Base-by-base conservation (phyloP, 1,284 basidiomycete genomes). In the Exsudoporus floridanus region DNA sequence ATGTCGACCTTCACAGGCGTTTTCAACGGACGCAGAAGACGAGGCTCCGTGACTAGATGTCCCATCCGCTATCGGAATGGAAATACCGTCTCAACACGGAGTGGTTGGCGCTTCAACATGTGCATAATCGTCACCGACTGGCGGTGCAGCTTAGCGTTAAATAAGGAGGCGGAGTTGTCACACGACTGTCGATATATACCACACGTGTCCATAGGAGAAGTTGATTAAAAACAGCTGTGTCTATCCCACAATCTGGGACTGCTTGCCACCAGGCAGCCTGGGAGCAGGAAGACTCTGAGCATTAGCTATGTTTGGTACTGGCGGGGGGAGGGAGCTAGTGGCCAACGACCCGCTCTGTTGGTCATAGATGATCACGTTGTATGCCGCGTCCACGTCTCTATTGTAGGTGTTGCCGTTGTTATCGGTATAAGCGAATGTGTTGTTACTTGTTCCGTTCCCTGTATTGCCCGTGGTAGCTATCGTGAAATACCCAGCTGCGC, bases 371-470 rank as follows among this genome's bases (percentile, higher is more conserved):
- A 90, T 86, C 58, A 76, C 76, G 62, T 84, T 80, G 59, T 79
- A 72, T 8, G 76, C 77, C 2, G 84, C 82, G 53, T 81, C 75
- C 49, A 91, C 86, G 28, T 74, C 62, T 49, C 87, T 75, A 46
- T 71, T 68, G 66, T 78, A 90, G 0, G 85, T 86, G 67, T 89
- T 85, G 41, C 82, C 83, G 9, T 67, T 66, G 21, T 64, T 58
- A 64, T 90, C 86, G 10, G 65, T 57, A 61, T 90, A 91, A 40
- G 65, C 70, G 68, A 90, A 83, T 9, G 77, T 79, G 66, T 90
- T 89, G 66, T 78, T 80, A 66, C 74, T 88, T 3, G 83, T 86
- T 36, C 86, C 87, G 54, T 86, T 87, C 0, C 83, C 86, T 19
- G 55, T 6, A 23, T 54, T 62, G 27, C 81, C 79, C 1, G 70